Percentiles rank a stretch among this genome's conserved stretches.
Conservation (phyloP, 768 basidiomycete species). For the Psilocybe azurescens region DNA sequence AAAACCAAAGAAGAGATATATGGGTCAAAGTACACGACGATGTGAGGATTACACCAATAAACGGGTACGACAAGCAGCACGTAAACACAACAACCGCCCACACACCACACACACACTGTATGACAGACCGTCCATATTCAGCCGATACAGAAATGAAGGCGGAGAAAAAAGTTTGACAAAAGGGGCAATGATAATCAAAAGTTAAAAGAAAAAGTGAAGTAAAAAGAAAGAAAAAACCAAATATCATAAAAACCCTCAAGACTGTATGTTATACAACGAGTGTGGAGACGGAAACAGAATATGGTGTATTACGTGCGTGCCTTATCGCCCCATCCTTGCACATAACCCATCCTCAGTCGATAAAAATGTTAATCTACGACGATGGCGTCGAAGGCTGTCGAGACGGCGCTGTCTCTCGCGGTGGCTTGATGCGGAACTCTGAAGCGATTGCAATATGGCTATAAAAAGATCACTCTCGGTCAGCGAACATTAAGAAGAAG, state of each 20-base stretch:
- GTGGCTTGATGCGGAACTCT: slow-evolving; percentile 84
- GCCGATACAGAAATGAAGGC: slow-evolving; percentile 11
- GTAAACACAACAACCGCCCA: neutral
- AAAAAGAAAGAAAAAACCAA: slow-evolving; percentile 21
- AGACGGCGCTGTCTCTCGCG: slow-evolving; percentile 43
- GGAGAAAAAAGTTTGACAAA: slow-evolving; percentile 1
- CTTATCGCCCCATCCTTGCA: slow-evolving; percentile 1
- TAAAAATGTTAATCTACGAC: neutral
- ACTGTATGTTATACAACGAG: slow-evolving; percentile 26
- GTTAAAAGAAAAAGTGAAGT: neutral
- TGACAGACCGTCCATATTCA: slow-evolving; percentile 1
- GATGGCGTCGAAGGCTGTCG: slow-evolving; percentile 16
- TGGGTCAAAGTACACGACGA: neutral
- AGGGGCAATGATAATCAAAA: slow-evolving; percentile 7
- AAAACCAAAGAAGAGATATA: slow-evolving; percentile 7
- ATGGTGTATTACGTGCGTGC: slow-evolving; percentile 27
- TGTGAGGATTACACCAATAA: neutral
- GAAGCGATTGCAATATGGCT: slow-evolving; percentile 77
- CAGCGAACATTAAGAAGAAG: slow-evolving; percentile 47
- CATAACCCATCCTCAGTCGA: slow-evolving; percentile 8
- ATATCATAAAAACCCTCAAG: slow-evolving; percentile 26
- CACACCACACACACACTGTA: slow-evolving; percentile 1
- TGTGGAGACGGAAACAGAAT: slow-evolving; percentile 21
- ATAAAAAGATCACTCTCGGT: slow-evolving; percentile 1
- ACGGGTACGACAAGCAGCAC: neutral